Percentiles rank a stretch among this genome's conserved stretches.
Conservation (phyloP, 2,329 filamentous ascomycete species). For the Fusarium clavum region DNA sequence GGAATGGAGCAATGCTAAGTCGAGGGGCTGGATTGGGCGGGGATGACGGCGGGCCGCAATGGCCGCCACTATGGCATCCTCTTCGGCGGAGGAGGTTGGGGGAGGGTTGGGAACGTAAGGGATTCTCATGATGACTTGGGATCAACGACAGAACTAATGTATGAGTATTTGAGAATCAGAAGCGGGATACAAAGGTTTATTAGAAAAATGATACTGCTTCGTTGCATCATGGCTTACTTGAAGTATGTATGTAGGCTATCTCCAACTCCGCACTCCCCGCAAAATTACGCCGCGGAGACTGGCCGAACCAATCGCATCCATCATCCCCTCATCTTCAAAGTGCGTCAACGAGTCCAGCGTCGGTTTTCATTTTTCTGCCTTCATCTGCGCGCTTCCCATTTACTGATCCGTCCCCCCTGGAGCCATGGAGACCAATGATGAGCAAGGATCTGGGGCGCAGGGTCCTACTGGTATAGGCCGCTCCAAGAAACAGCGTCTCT, state of each 20-base stretch:
- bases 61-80: not conserved
- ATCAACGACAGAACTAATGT: no score
- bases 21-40: not conserved
- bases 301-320: not conserved
- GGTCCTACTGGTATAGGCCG: not conserved
- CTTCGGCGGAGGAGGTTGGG: not conserved
- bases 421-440: constrained; percentile 7
- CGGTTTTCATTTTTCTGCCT: no score
- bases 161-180: no score
- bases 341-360: no score
- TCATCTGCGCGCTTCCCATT: no score
- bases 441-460: not conserved
- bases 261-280: not conserved
- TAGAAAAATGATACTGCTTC: not conserved
- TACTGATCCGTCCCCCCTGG: no score
- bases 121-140: not conserved
- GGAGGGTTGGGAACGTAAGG: constrained; percentile 2
- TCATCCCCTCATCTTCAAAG: no score
- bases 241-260: no score
- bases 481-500: constrained; percentile 6
- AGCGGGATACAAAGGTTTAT: not conserved
- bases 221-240: not conserved
- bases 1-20: constrained; percentile 5
- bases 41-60: constrained; percentile 7
- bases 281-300: not conserved